Evolutionary conservation across 768 basidiomycete genomes (phyloP).

Genomic region (Calocera cornea): DNA sequence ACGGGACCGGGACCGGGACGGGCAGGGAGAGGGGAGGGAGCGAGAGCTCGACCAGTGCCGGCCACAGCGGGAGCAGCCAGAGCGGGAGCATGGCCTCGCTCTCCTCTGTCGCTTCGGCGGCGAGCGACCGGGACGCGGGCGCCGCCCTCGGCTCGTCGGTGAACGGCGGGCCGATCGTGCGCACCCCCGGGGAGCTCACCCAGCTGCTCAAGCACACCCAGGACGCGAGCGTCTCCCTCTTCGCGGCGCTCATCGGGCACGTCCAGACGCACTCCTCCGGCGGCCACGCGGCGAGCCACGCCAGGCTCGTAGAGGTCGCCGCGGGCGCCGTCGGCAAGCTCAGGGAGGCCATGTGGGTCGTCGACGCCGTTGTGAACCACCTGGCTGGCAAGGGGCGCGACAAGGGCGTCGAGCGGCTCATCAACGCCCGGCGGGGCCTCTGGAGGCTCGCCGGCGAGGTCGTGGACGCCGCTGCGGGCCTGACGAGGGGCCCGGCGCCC

Average conservation of each 20-base stretch:
- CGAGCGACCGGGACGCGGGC: constrained; percentile 48
- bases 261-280: constrained; percentile 82
- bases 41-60: background rate
- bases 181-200: constrained; percentile 56
- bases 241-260: constrained; percentile 95
- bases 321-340: constrained; percentile 89
- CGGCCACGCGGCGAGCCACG: constrained; percentile 86
- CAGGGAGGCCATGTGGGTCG: constrained; percentile 77
- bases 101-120: constrained; percentile 29
- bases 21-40: background rate
- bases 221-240: constrained; percentile 81
- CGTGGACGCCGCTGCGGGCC: constrained; percentile 71
- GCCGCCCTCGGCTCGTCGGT: constrained; percentile 44
- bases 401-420: constrained; percentile 44
- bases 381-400: constrained; percentile 41
- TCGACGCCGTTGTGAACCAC: constrained; percentile 74
- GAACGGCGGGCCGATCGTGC: constrained; percentile 47
- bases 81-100: constrained; percentile 59
- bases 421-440: constrained; percentile 59
- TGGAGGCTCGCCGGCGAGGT: constrained; percentile 77
- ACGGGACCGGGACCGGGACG: background rate
- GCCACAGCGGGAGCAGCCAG: constrained; percentile 25
- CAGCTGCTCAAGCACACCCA: constrained; percentile 55
- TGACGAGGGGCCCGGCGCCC: constrained; percentile 37
- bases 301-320: constrained; percentile 89